Evolutionary conservation across 2,329 filamentous ascomycete species (phyloP).

Genomic region (Alternaria arbusti): DNA sequence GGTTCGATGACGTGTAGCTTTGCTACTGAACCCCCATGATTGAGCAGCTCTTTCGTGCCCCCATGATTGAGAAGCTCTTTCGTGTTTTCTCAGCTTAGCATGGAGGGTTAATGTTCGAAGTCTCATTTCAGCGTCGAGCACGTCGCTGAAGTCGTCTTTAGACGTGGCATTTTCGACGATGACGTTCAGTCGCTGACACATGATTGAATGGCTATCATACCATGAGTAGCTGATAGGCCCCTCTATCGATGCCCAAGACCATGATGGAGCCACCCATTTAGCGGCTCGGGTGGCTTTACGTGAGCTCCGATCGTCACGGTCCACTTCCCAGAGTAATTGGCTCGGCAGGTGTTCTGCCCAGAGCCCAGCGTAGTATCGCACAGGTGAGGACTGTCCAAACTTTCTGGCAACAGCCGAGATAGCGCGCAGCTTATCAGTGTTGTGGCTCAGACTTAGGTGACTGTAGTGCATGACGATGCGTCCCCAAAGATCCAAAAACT

Average conservation of each 20-base stretch:
- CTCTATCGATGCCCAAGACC: not conserved
- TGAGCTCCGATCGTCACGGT: not conserved
- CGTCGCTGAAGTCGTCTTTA: not conserved
- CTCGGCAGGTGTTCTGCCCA: not conserved
- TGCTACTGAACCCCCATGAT: not conserved
- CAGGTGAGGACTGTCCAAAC: not conserved
- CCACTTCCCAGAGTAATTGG: not conserved
- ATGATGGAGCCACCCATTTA: not conserved
- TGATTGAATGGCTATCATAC: not conserved
- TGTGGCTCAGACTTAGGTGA: not conserved
- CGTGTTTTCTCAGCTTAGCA: not conserved
- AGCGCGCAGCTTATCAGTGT: not conserved
- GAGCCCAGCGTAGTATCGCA: not conserved
- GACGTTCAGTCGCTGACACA: not conserved
- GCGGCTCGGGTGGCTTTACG: not conserved
- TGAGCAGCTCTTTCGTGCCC: not conserved
- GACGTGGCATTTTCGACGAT: not conserved
- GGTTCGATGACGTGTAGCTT: not conserved
- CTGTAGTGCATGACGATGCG: not conserved
- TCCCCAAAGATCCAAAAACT: not conserved
- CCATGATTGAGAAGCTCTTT: not conserved
- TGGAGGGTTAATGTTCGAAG: not conserved
- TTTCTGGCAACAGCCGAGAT: not conserved
- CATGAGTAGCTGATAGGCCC: not conserved
- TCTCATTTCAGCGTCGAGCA: not conserved